Conservation (phyloP, 805 yeast species). For the Blastobotrys muscicola region DNA sequence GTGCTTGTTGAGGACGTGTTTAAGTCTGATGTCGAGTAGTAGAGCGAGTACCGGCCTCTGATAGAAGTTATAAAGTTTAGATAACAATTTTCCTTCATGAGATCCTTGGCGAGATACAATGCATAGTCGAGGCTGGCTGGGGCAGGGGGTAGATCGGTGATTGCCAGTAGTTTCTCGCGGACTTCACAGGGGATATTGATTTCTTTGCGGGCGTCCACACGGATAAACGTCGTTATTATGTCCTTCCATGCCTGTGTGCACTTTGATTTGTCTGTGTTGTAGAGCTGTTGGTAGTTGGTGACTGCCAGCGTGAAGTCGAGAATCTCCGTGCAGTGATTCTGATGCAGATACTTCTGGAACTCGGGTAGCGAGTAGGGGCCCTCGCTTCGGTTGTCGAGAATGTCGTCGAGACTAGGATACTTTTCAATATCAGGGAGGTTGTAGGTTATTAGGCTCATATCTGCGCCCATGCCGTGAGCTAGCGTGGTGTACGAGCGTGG, state of each 20-base stretch:
- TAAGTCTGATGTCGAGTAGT: too few species aligned
- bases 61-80: slow-evolving; percentile 16
- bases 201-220: slow-evolving; percentile 21
- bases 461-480: not conserved
- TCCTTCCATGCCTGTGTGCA: slow-evolving; percentile 18
- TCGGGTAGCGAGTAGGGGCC: slow-evolving; percentile 23
- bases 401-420: slow-evolving; percentile 23
- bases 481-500: not conserved
- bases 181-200: slow-evolving; percentile 23
- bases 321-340: slow-evolving; percentile 25
- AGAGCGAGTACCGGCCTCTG: not conserved
- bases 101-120: slow-evolving; percentile 17
- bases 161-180: slow-evolving; percentile 17
- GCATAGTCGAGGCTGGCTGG: slow-evolving; percentile 16
- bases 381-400: slow-evolving; percentile 16
- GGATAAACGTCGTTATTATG: slow-evolving; percentile 21
- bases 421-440: not conserved
- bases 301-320: slow-evolving; percentile 26
- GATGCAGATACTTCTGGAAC: slow-evolving; percentile 22
- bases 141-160: slow-evolving; percentile 11
- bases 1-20: too few species aligned
- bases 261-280: not conserved
- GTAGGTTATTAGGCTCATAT: not conserved
- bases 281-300: slow-evolving; percentile 13
- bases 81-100: slow-evolving; percentile 23